Percentiles rank a stretch among this genome's conserved stretches.
Evolutionary conservation across 371 early-diverging fungal species (phyloP).

Genomic region (Lichtheimia ramosa): DNA sequence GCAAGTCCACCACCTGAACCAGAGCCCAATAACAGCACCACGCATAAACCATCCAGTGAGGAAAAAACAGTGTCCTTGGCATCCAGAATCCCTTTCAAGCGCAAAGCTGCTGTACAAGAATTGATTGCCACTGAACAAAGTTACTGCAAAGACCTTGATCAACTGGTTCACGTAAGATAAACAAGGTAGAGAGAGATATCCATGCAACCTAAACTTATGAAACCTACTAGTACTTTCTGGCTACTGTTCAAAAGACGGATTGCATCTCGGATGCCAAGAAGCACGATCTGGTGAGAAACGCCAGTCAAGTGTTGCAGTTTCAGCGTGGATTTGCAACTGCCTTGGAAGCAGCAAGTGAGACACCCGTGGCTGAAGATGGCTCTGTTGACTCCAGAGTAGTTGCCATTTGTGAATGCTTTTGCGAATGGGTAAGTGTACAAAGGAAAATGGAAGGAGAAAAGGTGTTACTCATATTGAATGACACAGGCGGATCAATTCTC

Average conservation of each 20-base stretch:
- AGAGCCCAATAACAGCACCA: no score
- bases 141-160: conserved; percentile 31
- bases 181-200: background rate
- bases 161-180: conserved; percentile 41
- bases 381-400: conserved; percentile 4
- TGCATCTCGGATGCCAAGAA: conserved; percentile 19
- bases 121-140: conserved; percentile 39
- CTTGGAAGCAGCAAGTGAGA: conserved; percentile 1
- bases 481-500: conserved; percentile 34
- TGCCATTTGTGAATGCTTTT: conserved; percentile 23
- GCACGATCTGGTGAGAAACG: conserved; percentile 30
- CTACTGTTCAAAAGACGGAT: conserved; percentile 18
- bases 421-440: conserved; percentile 29
- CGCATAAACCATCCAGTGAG: no score
- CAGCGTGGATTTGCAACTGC: conserved; percentile 22
- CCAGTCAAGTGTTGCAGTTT: conserved; percentile 21
- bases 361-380: background rate
- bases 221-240: conserved; percentile 26
- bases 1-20: no score
- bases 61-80: background rate
- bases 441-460: background rate
- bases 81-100: background rate
- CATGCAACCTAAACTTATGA: background rate
- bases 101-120: conserved; percentile 25
- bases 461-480: background rate